These are phyloP conservation scores for Neonectria neomacrospora DNA, from an alignment of 2,329 filamentous ascomycete genomes.

Conservation along the genomic window DNA sequence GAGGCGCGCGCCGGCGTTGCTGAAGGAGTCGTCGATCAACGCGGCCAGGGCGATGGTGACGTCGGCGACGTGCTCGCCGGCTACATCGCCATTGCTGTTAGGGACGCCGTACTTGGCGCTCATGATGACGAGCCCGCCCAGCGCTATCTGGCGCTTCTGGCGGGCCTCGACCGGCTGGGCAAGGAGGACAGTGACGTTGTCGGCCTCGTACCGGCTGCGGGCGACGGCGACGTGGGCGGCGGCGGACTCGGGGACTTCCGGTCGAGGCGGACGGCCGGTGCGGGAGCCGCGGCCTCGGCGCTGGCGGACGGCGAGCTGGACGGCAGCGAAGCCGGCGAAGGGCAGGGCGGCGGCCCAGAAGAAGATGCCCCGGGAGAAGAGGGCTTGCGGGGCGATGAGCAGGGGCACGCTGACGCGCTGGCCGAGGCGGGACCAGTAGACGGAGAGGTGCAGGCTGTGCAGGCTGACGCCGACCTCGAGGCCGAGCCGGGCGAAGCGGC, in stretches of 20 bases:
- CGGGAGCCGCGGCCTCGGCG: conserved; percentile 24
- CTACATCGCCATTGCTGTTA: conserved; percentile 45
- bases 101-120: conserved; percentile 60
- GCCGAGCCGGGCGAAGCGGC: conserved; percentile 55
- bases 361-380: conserved; percentile 45
- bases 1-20: conserved; percentile 44
- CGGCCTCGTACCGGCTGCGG: conserved; percentile 56
- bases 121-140: conserved; percentile 59
- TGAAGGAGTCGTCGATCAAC: conserved; percentile 51
- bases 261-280: conserved; percentile 19
- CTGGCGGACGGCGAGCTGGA: conserved; percentile 47
- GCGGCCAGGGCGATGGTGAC: conserved; percentile 61
- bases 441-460: conserved; percentile 56
- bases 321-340: conserved; percentile 52
- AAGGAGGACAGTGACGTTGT: conserved; percentile 57
- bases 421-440: conserved; percentile 59
- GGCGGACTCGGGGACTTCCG: conserved; percentile 21
- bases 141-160: conserved; percentile 49
- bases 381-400: conserved; percentile 49
- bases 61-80: conserved; percentile 59
- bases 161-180: conserved; percentile 52
- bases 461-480: conserved; percentile 57
- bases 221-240: conserved; percentile 45
- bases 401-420: conserved; percentile 59
- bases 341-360: conserved; percentile 55